Evolutionary conservation across 2,329 filamentous ascomycete genomes (phyloP).

Genomic region (Alternaria rosae): DNA sequence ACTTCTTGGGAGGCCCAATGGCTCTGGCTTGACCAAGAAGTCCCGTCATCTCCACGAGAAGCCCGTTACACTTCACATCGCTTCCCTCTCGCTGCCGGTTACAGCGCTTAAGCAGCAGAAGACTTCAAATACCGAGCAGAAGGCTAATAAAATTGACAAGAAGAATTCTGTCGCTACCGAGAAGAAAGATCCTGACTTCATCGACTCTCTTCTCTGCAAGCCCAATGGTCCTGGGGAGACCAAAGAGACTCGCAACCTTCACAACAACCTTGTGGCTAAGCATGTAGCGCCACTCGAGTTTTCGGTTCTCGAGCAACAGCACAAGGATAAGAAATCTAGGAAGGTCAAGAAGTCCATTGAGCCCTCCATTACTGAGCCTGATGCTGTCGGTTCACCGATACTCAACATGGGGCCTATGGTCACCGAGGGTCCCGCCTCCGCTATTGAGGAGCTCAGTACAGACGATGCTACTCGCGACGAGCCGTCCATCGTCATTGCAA

Average conservation of each 20-base stretch:
- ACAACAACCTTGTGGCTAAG: background rate
- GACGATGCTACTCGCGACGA: background rate
- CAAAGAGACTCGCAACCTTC: background rate
- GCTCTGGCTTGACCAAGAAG: background rate
- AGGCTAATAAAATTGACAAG: background rate
- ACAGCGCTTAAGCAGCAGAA: background rate
- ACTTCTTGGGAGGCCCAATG: background rate
- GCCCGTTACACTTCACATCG: background rate
- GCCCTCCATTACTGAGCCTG: background rate
- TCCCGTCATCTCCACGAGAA: background rate
- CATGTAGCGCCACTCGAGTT: background rate
- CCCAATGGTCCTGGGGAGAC: background rate
- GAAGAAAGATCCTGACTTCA: background rate
- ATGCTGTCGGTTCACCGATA: background rate
- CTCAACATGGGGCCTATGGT: background rate
- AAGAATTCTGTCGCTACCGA: background rate
- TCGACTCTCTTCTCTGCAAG: background rate
- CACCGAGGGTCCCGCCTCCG: background rate
- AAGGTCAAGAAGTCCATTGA: background rate
- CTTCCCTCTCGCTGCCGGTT: background rate
- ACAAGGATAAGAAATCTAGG: background rate
- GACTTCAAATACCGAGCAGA: background rate
- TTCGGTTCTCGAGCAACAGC: background rate
- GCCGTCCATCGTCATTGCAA: background rate
- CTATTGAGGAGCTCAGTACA: background rate